Base-by-base conservation (phyloP, 208 protist genomes). In the Trypanosoma congolense region DNA sequence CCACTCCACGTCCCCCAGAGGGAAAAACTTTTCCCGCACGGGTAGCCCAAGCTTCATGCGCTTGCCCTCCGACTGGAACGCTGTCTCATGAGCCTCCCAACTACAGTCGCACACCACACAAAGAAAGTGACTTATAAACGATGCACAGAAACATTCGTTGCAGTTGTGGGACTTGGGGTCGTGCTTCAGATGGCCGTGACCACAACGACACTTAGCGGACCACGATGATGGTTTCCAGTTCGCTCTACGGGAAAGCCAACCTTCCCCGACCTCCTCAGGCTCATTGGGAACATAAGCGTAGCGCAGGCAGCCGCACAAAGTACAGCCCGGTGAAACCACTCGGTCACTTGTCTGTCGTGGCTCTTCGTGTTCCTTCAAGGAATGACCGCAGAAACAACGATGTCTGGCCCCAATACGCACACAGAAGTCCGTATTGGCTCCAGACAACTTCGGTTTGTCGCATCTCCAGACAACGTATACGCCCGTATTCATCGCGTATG, bases 221-320 rank as follows among this genome's bases (percentile, higher is more conserved):
- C 80, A 94, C 57, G 56, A 35, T 31, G 56, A 42, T 10, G 66
- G 57, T 54, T 93, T 66, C 58, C 81, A 93, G 50, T 83, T 70
- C 0, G 49, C 57, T 9, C 87, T 68, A 9, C 79, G 78, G 16
- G 77, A 71, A 30, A 96, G 73, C 83, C 85, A 93, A 1, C 61
- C 70, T 35, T 93, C 83, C 4, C 90, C 87, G 36, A 94, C 92
- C 54, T 94, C 87, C 46, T 91, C 84, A 16, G 90, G 90, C 10
- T 70, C 70, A 55, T 86, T 92, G 12, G 90, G 90, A 4, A 94
- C 55, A 63, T 90, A 96, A 41, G 70, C 63, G 40, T 83, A 96
- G 22, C 59, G n/a, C 3, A 29, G 24, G 64, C 87, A 96, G 2
- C 10, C 26, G 41, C 87, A 94, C 21, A 62, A 53, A 0, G 41